Evolutionary conservation across 306 rosid species (phyloP).

Genomic region (Cucumis sativus): Cucumber_9930_V3 NC_026659.2:25358501-25359000

Average conservation of each 20-base stretch:
- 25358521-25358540: neutral
- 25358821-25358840: neutral
- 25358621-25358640: neutral
- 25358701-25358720: neutral
- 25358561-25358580: neutral
- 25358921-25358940: constrained; percentile 21
- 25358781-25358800: neutral
- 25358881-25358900: constrained; percentile 29
- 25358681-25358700: neutral
- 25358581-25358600: neutral
- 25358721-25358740: neutral
- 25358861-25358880: constrained; percentile 9
- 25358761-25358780: neutral
- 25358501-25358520: neutral
- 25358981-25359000: constrained; percentile 27
- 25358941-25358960: constrained; percentile 13
- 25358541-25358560: neutral
- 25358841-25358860: neutral
- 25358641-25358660: neutral
- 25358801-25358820: neutral
- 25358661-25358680: neutral
- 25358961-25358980: constrained; percentile 21
- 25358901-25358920: constrained; percentile 20
- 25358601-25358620: neutral
- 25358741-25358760: neutral